These are phyloP conservation scores for Coemansia sp. DNA, from an alignment of 192 early-diverging fungal genomes.

Conservation along the genomic window DNA sequence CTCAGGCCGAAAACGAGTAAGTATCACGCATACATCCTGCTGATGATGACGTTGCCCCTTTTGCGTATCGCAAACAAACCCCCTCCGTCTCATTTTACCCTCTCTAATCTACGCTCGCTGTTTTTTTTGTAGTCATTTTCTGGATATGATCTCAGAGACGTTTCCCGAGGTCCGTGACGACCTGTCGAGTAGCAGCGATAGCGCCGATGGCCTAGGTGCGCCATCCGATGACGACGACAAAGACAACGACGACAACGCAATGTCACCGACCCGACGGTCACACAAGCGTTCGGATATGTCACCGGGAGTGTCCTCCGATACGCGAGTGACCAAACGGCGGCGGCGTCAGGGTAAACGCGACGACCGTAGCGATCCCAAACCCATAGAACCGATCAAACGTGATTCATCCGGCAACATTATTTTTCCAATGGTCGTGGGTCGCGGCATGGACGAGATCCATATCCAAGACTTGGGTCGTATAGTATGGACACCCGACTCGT, in stretches of 20 bases:
- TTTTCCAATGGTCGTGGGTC: conserved; percentile 63
- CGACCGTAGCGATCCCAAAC: conserved; percentile 62
- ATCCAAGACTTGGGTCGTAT: conserved; percentile 63
- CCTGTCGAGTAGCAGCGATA: conserved; percentile 23
- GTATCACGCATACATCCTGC: background rate
- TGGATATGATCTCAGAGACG: conserved; percentile 46
- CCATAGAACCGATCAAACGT: conserved; percentile 57
- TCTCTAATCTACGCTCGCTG: background rate
- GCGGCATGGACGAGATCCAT: conserved; percentile 63
- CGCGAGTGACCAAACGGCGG: conserved; percentile 40
- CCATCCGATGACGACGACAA: background rate
- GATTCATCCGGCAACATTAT: conserved; percentile 57
- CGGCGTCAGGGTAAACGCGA: conserved; percentile 59
- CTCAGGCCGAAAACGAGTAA: conserved; percentile 52
- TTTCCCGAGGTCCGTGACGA: conserved; percentile 48
- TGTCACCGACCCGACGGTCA: background rate
- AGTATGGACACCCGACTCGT: conserved; percentile 62
- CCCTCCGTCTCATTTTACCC: background rate
- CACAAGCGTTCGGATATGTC: background rate
- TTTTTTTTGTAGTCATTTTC: conserved; percentile 39
- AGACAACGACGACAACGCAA: background rate
- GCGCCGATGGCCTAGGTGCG: background rate
- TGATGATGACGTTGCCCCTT: too few relatives aligned
- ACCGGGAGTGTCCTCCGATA: background rate
- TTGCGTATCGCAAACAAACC: background rate